A percentile compares a stretch with the other conserved stretches of the same genome.
Conservation (phyloP, 257 asterid species). For the Paraleonurus japonicus region DNA sequence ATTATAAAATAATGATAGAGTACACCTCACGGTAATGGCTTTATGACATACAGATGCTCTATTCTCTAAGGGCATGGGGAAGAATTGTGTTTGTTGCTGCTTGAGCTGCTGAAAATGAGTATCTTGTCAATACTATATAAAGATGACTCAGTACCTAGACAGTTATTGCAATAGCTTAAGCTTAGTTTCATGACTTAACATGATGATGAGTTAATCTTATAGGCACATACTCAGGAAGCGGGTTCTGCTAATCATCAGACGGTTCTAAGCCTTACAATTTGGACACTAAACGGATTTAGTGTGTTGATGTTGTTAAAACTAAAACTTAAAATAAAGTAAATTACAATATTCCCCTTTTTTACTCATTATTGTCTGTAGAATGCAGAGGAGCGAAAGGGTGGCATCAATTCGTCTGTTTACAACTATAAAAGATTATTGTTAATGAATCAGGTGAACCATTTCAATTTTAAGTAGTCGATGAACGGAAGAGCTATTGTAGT, state of each 20-base stretch:
- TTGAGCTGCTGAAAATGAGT: background rate
- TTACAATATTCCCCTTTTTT: background rate
- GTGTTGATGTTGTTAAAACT: background rate
- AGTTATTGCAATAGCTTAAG: background rate
- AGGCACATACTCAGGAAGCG: background rate
- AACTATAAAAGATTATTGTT: background rate
- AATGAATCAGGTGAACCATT: too few species aligned
- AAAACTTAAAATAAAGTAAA: background rate
- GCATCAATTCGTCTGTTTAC: background rate
- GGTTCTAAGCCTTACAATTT: background rate
- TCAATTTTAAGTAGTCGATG: background rate
- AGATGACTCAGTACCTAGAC: background rate
- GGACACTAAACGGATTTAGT: background rate
- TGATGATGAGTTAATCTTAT: background rate
- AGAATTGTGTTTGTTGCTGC: background rate
- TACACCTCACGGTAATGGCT: background rate
- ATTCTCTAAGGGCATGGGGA: background rate
- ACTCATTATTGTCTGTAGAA: background rate
- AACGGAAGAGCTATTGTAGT: background rate
- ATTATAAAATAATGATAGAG: constrained; percentile 13
- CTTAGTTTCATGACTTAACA: background rate
- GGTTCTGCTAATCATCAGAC: background rate
- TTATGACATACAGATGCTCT: background rate
- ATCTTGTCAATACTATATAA: background rate
- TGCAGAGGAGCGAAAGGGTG: background rate